phyloP scores from a whole-genome alignment of 345 rosid genomes.

The Hibiscus syriacus region DNA sequence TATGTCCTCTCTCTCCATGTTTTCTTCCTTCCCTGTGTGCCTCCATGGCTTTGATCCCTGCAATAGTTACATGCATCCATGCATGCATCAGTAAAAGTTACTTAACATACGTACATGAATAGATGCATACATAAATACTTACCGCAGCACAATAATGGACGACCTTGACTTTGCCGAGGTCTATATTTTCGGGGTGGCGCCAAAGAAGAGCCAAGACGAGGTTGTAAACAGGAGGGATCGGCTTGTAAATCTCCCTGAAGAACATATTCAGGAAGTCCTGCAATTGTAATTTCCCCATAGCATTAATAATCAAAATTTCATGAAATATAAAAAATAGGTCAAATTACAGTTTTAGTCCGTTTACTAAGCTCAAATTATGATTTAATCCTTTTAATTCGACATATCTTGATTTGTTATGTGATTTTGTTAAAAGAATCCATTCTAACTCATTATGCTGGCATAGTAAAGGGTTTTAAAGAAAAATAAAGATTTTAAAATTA shows the following conservation, averaged over 20 bases:
- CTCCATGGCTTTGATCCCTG: slow-evolving; percentile 77
- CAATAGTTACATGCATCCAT: neutral
- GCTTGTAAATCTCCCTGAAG: slow-evolving; percentile 37
- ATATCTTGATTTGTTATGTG: too few relatives aligned
- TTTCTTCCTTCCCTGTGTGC: slow-evolving; percentile 43
- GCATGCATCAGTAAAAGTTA: neutral
- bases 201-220: slow-evolving; percentile 48
- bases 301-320: neutral
- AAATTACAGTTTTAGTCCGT: neutral
- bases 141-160: slow-evolving; percentile 42
- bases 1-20: slow-evolving; percentile 57
- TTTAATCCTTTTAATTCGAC: neutral
- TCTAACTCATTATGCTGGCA: too few relatives aligned
- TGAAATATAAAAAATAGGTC: neutral
- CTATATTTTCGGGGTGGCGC: slow-evolving; percentile 47
- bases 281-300: neutral
- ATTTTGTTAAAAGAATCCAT: too few relatives aligned
- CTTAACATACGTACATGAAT: neutral
- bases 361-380: neutral
- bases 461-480: too few relatives aligned
- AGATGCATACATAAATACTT: neutral
- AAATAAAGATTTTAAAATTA: too few relatives aligned
- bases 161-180: slow-evolving; percentile 33
- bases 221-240: slow-evolving; percentile 33
- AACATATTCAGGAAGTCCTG: slow-evolving; percentile 44